Conservation (phyloP, 371 early-diverging fungal species). For the Nematocida major region DNA sequence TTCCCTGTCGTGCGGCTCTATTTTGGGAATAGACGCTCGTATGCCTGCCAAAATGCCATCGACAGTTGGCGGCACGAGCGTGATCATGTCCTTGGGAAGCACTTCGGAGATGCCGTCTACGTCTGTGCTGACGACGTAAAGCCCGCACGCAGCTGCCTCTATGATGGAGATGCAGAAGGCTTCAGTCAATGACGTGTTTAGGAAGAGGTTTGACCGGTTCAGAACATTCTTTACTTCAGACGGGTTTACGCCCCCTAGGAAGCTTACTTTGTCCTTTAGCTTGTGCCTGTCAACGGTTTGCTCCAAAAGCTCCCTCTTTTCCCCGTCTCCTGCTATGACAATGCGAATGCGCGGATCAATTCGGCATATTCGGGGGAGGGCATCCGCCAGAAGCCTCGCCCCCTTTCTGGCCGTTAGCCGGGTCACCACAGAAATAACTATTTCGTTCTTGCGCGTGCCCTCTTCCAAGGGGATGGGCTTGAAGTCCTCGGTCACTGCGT, state of each 20-base stretch:
- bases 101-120: conserved; percentile 98
- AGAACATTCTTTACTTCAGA: conserved; percentile 75
- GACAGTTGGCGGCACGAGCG: conserved; percentile 79
- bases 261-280: conserved; percentile 79
- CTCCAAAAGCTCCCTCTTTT: conserved; percentile 84
- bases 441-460: conserved; percentile 7
- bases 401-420: conserved; percentile 92
- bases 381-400: conserved; percentile 77
- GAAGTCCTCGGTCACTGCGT: conserved; percentile 71
- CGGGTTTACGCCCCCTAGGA: conserved; percentile 79
- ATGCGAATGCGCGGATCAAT: conserved; percentile 74
- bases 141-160: conserved; percentile 89
- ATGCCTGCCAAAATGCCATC: conserved; percentile 67
- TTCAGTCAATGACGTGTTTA: conserved; percentile 95
- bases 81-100: conserved; percentile 82
- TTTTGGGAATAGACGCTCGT: conserved; percentile 15
- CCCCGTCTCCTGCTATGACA: conserved; percentile 90
- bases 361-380: conserved; percentile 84
- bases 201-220: conserved; percentile 85
- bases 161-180: conserved; percentile 97
- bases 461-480: not conserved
- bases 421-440: conserved; percentile 72
- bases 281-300: conserved; percentile 86
- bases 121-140: conserved; percentile 82
- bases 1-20: conserved; percentile 9